Conservation (phyloP, 176 grass and related monocot species). For the Cymbopogon citratus region DNA sequence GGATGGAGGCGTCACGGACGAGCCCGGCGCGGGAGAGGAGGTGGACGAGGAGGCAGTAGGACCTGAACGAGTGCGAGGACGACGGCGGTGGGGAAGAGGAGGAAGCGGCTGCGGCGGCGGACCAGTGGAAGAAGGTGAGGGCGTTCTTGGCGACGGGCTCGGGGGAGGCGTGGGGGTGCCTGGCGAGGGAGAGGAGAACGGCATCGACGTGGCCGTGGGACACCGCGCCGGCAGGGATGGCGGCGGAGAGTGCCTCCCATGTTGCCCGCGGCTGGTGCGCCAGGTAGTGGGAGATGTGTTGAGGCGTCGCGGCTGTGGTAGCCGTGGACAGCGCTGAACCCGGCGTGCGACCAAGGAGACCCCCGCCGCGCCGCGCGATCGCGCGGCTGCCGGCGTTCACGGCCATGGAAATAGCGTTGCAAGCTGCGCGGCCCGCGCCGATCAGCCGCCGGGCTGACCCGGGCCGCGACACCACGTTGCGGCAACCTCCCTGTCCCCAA, state of each 20-base stretch:
- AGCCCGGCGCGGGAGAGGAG: constrained; percentile 67
- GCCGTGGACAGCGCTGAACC: not conserved
- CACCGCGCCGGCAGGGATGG: constrained; percentile 30
- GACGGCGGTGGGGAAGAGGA: not conserved
- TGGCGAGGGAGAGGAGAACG: constrained; percentile 55
- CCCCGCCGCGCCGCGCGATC: not conserved
- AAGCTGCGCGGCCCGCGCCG: not conserved
- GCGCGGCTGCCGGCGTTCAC: constrained; percentile 32
- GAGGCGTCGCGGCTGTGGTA: constrained; percentile 1
- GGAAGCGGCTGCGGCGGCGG: not conserved
- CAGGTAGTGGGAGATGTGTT: constrained; percentile 53
- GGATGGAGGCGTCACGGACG: constrained; percentile 40
- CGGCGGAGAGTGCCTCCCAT: constrained; percentile 56
- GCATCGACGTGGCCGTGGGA: constrained; percentile 30
- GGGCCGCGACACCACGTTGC: not conserved
- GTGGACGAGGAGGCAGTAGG: constrained; percentile 67
- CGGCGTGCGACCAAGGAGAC: not conserved
- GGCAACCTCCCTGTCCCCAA: not conserved
- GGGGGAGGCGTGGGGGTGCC: constrained; percentile 21
- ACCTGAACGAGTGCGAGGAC: constrained; percentile 28
- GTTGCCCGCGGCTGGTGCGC: constrained; percentile 25
- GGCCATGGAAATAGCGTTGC: not conserved
- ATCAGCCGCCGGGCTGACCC: not conserved
- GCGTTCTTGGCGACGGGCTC: constrained; percentile 56
- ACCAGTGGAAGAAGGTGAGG: constrained; percentile 76